Conservation (phyloP, 805 yeast species). For the Deakozyma indianensis region DNA sequence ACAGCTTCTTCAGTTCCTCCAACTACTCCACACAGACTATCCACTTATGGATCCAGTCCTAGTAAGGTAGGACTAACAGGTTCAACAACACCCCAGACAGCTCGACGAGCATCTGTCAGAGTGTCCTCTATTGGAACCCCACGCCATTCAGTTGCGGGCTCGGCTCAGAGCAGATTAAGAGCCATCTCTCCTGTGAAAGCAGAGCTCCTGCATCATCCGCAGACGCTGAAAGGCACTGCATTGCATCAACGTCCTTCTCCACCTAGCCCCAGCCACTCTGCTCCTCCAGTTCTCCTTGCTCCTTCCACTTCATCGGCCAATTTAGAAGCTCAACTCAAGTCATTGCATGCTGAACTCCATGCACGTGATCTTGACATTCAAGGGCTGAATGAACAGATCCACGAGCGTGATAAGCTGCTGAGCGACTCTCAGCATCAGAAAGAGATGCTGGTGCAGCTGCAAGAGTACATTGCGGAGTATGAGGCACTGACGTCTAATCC, state of each 20-base stretch:
- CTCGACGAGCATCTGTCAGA: not conserved
- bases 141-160: not conserved
- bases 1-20: constrained; percentile 7
- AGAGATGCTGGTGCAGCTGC: constrained; percentile 33
- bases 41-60: constrained; percentile 2
- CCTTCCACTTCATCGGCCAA: not conserved
- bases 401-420: constrained; percentile 9
- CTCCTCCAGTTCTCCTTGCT: not conserved
- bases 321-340: not conserved
- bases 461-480: constrained; percentile 31
- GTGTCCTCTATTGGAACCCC: not conserved
- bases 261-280: not conserved
- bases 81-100: not conserved
- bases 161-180: not conserved
- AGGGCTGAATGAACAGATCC: constrained; percentile 10
- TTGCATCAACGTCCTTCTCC: not conserved
- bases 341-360: constrained; percentile 2
- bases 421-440: constrained; percentile 28
- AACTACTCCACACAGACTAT: constrained; percentile 5
- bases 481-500: constrained; percentile 11
- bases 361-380: constrained; percentile 1
- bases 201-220: not conserved
- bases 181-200: not conserved
- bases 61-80: not conserved
- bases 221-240: not conserved